These are phyloP conservation scores for Conidiobolus coronatus DNA, from an alignment of 371 early-diverging fungal species.

Conservation along the genomic window DNA sequence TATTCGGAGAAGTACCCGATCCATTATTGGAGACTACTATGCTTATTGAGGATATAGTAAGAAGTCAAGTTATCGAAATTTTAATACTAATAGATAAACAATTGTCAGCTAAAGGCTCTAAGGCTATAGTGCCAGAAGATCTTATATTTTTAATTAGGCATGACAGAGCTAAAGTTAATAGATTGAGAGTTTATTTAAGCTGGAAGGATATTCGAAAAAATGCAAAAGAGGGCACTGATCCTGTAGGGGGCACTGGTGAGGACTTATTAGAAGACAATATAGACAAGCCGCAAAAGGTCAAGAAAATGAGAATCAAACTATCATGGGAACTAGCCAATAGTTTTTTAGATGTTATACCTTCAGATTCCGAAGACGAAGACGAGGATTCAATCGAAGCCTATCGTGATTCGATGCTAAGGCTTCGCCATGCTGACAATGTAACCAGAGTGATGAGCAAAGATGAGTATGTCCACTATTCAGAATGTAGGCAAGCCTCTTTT, in stretches of 20 bases:
- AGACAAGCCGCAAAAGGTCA: constrained; percentile 9
- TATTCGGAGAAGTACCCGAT: constrained; percentile 84
- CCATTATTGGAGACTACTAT: constrained; percentile 65
- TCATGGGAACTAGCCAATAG: constrained; percentile 75
- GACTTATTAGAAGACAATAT: too few relatives aligned
- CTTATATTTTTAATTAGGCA: constrained; percentile 89
- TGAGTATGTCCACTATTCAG: constrained; percentile 95
- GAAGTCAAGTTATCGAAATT: constrained; percentile 84
- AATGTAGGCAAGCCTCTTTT: constrained; percentile 94
- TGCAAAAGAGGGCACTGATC: constrained; percentile 45
- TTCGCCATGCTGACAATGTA: constrained; percentile 60
- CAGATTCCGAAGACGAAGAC: constrained; percentile 57
- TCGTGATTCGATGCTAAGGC: constrained; percentile 55
- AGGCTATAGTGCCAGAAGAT: constrained; percentile 75
- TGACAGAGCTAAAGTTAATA: constrained; percentile 77
- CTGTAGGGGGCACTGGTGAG: too few relatives aligned
- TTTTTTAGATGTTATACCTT: constrained; percentile 43
- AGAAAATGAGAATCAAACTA: constrained; percentile 56
- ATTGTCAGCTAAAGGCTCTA: constrained; percentile 56
- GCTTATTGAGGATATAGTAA: constrained; percentile 82
- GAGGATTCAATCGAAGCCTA: constrained; percentile 71
- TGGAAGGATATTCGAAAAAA: constrained; percentile 94
- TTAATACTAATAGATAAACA: constrained; percentile 42
- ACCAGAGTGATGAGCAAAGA: constrained; percentile 92
- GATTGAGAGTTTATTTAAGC: constrained; percentile 67